phyloP scores from a whole-genome alignment of 257 asterid species.

The Thymus mandschuricus region DNA sequence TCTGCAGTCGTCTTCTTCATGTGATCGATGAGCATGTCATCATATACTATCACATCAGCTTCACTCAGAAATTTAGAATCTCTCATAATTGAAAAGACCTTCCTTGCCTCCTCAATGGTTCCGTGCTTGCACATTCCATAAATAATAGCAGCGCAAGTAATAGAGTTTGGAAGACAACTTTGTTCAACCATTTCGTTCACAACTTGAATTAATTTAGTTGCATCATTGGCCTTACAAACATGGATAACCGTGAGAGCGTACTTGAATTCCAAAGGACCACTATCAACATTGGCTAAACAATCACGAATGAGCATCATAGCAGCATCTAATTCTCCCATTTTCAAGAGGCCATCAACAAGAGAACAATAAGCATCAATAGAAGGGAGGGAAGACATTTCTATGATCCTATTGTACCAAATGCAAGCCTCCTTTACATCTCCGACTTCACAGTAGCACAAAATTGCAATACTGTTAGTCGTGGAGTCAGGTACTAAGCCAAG shows the following conservation, averaged over 20 bases:
- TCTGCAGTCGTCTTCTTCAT: slow-evolving; percentile 89
- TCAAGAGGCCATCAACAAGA: slow-evolving; percentile 69
- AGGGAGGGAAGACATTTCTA: slow-evolving; percentile 63
- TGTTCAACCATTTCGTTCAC: slow-evolving; percentile 75
- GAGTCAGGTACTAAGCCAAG: slow-evolving; percentile 58
- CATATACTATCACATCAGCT: slow-evolving; percentile 68
- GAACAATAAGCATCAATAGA: slow-evolving; percentile 65
- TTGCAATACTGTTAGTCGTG: slow-evolving; percentile 56
- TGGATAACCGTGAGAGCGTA: slow-evolving; percentile 72
- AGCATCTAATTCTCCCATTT: slow-evolving; percentile 70
- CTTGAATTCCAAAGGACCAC: slow-evolving; percentile 84
- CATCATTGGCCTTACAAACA: slow-evolving; percentile 70
- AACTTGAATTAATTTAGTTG: slow-evolving; percentile 59
- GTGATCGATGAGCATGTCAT: slow-evolving; percentile 83
- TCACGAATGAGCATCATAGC: slow-evolving; percentile 80
- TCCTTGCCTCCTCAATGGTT: slow-evolving; percentile 82
- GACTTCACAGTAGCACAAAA: slow-evolving; percentile 56
- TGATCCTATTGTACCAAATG: slow-evolving; percentile 61
- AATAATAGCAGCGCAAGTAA: slow-evolving; percentile 57
- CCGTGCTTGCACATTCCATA: slow-evolving; percentile 89
- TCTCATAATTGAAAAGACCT: slow-evolving; percentile 56
- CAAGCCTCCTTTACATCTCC: slow-evolving; percentile 77
- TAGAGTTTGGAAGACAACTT: slow-evolving; percentile 48
- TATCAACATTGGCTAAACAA: slow-evolving; percentile 63
- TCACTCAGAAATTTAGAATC: slow-evolving; percentile 58